Conservation (phyloP, 345 rosid species). For the Eucalyptus viminalis region DNA sequence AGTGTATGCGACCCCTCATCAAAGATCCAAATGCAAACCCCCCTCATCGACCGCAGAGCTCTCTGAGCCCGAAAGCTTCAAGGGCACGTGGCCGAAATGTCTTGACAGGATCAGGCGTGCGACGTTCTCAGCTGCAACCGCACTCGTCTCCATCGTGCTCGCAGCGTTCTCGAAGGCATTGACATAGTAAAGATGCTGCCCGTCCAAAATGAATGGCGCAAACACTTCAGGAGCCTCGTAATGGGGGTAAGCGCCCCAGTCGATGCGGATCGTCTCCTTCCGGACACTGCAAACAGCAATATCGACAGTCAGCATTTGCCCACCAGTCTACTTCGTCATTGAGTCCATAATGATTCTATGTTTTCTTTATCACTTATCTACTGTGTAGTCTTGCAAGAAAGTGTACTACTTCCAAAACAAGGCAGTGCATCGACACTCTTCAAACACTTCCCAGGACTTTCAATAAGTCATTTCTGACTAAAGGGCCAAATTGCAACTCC, state of each 20-base stretch:
- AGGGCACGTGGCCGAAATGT: constrained; percentile 4
- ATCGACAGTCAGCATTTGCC: neutral
- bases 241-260: constrained; percentile 97
- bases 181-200: constrained; percentile 64
- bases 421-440: neutral
- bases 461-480: neutral
- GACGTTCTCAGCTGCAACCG: constrained; percentile 86
- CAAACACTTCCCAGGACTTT: neutral
- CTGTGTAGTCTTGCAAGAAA: neutral
- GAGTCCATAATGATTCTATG: neutral
- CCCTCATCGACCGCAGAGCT: constrained; percentile 4
- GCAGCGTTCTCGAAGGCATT: constrained; percentile 95
- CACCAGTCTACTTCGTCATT: neutral
- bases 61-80: constrained; percentile 7
- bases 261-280: constrained; percentile 51
- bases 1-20: neutral
- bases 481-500: neutral
- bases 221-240: constrained; percentile 75
- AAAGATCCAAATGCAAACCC: constrained; percentile 32
- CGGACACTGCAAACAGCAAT: constrained; percentile 25
- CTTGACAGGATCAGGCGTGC: constrained; percentile 81
- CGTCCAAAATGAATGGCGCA: constrained; percentile 80
- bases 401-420: neutral
- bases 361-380: neutral
- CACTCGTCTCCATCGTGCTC: constrained; percentile 90